These are phyloP conservation scores for Zygoascus meyerae DNA, from an alignment of 1,139 yeast genomes.

Conservation along the genomic window DNA sequence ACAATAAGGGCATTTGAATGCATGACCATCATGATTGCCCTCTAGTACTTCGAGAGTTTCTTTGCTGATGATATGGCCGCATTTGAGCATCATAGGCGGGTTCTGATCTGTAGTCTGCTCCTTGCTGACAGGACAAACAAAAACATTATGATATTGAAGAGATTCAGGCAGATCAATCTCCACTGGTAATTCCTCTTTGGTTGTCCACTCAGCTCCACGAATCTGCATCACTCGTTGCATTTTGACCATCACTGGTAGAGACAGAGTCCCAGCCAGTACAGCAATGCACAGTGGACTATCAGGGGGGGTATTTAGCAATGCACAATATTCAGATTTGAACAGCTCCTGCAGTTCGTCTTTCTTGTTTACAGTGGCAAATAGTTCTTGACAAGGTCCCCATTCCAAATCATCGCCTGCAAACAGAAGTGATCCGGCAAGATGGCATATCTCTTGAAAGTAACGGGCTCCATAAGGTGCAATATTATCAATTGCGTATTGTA, in stretches of 20 bases:
- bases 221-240: slow-evolving; percentile 47
- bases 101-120: slow-evolving; percentile 64
- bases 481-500: slow-evolving; percentile 50
- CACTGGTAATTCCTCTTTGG: slow-evolving; percentile 53
- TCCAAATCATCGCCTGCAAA: slow-evolving; percentile 32
- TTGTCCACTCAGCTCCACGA: slow-evolving; percentile 52
- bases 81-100: slow-evolving; percentile 59
- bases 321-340: slow-evolving; percentile 64
- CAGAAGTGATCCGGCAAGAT: slow-evolving; percentile 47
- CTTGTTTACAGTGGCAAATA: slow-evolving; percentile 22
- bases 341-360: slow-evolving; percentile 45
- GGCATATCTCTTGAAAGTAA: slow-evolving; percentile 46
- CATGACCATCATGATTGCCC: slow-evolving; percentile 30
- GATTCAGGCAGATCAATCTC: slow-evolving; percentile 50
- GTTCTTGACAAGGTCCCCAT: slow-evolving; percentile 38
- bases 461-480: slow-evolving; percentile 43
- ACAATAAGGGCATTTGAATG: slow-evolving; percentile 65
- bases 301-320: slow-evolving; percentile 54
- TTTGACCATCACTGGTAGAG: slow-evolving; percentile 68
- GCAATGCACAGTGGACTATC: slow-evolving; percentile 69
- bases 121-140: slow-evolving; percentile 86
- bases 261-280: slow-evolving; percentile 62
- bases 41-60: slow-evolving; percentile 41
- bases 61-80: slow-evolving; percentile 56
- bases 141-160: slow-evolving; percentile 68